Evolutionary conservation across 257 asterid species (phyloP), one percentile per base, ranked within the genome.

Genomic region (Solanum microdontum): DNA sequence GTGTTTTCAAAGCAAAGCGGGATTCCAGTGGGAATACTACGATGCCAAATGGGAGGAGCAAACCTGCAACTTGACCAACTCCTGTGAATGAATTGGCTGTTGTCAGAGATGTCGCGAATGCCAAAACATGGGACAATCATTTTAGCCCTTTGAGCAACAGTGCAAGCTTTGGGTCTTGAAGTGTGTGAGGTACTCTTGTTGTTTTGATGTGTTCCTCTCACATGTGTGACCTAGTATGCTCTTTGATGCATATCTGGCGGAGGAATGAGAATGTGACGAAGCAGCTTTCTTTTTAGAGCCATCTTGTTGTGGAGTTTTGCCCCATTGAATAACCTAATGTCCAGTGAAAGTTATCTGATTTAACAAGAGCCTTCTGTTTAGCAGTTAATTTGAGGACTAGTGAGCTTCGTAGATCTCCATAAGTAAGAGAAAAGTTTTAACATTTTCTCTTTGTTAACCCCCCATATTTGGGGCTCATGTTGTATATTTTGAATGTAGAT

Each of bases 1-100:
- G 98, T 2, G 98, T 95, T 76, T 96, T 96, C 87, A 90, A 93
- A 86, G 91, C 87, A 60, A 92, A 91, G 88, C 93, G 85, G 58
- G 37, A 39, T 32, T 2, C 68, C 68, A 48, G 87, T 21, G 73
- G 89, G 24, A 48, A 84, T 36, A 24, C 70, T 9, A 70, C n/a
- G 24, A 73, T 24, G 36, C 32, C 79, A 45, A 80, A 60, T 40
- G 43, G 28, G 68, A 40, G 19, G 76, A 89, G 72, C 45, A 45
- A 4, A 26, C 39, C 24, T 88, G 19, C 14, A 26, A 30, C 62
- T 30, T 87, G 88, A 73, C 28, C 51, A 26, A 83, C 79, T 14
- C 75, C 73, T 84, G n/a, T 58, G 66, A 79, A 26, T 43, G 66
- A 14, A 43, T 40, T 48, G 10, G 89, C 75, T 64, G 51, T 26